These are phyloP conservation scores for Trichoderma polysporum DNA, from an alignment of 2,329 filamentous ascomycete genomes.

Conservation along the genomic window DNA sequence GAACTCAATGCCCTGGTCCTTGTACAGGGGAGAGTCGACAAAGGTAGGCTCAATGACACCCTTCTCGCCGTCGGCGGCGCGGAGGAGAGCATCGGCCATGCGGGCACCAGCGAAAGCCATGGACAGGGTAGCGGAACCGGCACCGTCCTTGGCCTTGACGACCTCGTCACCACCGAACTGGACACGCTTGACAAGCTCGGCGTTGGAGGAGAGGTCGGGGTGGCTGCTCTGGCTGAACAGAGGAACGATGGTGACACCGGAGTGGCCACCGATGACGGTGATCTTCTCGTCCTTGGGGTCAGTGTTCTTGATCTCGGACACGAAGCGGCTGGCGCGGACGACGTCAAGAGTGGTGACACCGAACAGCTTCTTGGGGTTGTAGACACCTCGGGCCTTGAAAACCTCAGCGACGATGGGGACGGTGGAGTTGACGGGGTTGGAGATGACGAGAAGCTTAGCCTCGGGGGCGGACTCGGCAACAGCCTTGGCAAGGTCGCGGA, in stretches of 20 bases:
- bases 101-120: conserved; percentile 94
- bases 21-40: conserved; percentile 95
- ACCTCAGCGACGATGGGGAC: conserved; percentile 97
- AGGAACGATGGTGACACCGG: conserved; percentile 95
- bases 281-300: conserved; percentile 93
- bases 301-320: conserved; percentile 87
- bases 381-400: conserved; percentile 92
- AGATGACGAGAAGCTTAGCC: conserved; percentile 95
- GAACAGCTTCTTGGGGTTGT: conserved; percentile 99
- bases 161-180: conserved; percentile 99
- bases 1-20: conserved; percentile 97
- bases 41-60: conserved; percentile 95
- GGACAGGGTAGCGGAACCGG: conserved; percentile 93
- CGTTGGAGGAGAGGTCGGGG: conserved; percentile 75
- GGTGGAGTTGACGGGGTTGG: conserved; percentile 99
- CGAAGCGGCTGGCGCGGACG: conserved; percentile 96
- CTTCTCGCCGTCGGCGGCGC: conserved; percentile 89
- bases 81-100: conserved; percentile 87
- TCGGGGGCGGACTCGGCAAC: conserved; percentile 83
- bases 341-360: conserved; percentile 99
- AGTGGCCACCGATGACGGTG: conserved; percentile 95
- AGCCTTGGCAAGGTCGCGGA: conserved; percentile 96
- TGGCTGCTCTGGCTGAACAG: conserved; percentile 93
- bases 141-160: conserved; percentile 97
- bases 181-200: conserved; percentile 84